Base-by-base conservation (phyloP, 148 eudicot species). In the Vaccinium darrowii region DNA sequence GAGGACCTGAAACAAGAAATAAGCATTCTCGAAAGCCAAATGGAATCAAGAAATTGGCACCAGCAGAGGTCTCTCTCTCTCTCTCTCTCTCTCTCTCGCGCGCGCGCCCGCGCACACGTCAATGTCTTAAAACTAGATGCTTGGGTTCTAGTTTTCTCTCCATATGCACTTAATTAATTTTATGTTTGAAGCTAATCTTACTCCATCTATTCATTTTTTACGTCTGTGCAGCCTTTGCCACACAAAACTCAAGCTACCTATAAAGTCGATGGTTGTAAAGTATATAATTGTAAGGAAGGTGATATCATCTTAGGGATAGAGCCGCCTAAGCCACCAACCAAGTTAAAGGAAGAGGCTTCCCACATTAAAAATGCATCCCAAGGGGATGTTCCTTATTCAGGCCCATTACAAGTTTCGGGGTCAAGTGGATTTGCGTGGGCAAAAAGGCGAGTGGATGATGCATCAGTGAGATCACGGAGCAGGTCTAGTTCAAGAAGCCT, bases 341-440 rank as follows among this genome's bases (percentile, higher is more conserved):
- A 88, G 19, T 65, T 73, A n/a, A 84, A 63, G 63, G 93, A 92
- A 87, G 94, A 91, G 84, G 78, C 86, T 62, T 92, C 87, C 84
- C 95, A 93, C 73, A 49, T 82, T 49, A 91, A 90, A 89, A 92
- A 92, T 82, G 91, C 94, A 75, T 96, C 98, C 57, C 98, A 93
- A 84, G 98, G 92, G 25, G 98, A 96, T 21, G 91, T 93, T 13
- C 91, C 93, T 9, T 93, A 86, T 88, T 89, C 96, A 15, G 98
- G 96, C 30, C 99, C 99, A 9, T 78, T 95, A 65, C 96, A 94
- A 87, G 94, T 97, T 60, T 92, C 98, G 36, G 94, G 92, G 11
- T 95, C 99, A 51, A 95, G 99, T 82, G 99, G 98, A 11, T 96
- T 96, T 89, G 99, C 98, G 43, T 96, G 99, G 99, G 98, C 95